A percentile compares a stretch with the other conserved stretches of the same genome.
phyloP scores from a whole-genome alignment of 148 eudicot species.

The Spergularia marina region DNA sequence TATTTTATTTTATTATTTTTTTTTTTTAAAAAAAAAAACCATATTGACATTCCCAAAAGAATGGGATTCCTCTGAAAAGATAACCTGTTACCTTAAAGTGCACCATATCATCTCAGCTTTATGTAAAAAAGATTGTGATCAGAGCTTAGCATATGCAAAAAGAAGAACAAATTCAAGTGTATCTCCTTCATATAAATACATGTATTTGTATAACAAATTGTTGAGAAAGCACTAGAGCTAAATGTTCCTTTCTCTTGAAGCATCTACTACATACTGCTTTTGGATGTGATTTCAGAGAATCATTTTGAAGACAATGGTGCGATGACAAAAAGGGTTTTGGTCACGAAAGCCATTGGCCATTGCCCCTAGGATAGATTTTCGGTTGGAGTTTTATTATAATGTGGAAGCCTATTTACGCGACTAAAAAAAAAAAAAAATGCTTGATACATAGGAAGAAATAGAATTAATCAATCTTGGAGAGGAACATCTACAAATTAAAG shows the following conservation, averaged over 20 bases:
- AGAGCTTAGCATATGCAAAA: slow-evolving; percentile 5
- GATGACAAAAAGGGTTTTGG: slow-evolving; percentile 1
- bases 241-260: slow-evolving; percentile 18
- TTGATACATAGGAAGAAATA: no score
- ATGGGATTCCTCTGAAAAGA: neutral
- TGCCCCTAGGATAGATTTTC: no score
- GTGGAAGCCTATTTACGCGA: no score
- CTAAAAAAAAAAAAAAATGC: no score
- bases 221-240: neutral
- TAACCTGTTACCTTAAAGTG: slow-evolving; percentile 21
- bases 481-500: no score
- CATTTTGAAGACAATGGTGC: neutral
- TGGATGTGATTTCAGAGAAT: slow-evolving; percentile 16
- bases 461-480: no score
- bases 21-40: no score
- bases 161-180: neutral
- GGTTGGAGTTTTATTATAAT: no score
- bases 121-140: slow-evolving; percentile 1
- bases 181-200: neutral
- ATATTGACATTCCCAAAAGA: neutral
- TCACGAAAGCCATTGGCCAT: no score
- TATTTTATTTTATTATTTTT: no score
- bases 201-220: neutral
- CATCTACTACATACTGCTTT: slow-evolving; percentile 4
- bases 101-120: slow-evolving; percentile 22